Conservation (phyloP, 179 eudicot genomes). For the Drosera spatulata region DNA sequence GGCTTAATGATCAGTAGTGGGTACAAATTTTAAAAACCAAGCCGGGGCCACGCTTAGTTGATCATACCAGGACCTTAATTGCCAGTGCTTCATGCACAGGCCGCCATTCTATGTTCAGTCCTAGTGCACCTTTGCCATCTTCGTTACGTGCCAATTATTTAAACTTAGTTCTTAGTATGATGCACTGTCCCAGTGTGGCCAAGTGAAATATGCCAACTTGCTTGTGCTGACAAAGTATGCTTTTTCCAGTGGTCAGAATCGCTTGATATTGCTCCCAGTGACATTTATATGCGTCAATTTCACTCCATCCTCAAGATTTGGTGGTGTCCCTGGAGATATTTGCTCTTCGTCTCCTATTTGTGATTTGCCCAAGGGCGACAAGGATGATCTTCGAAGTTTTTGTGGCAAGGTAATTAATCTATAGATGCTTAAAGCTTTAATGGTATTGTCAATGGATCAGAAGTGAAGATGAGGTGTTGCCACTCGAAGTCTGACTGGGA, state of each 20-base stretch:
- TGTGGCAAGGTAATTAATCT: conserved; percentile 52
- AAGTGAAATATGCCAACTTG: neutral
- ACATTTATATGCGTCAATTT: conserved; percentile 56
- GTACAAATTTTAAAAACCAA: too few species aligned
- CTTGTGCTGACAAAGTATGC: neutral
- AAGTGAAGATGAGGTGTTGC: too few species aligned
- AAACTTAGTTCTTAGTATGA: neutral
- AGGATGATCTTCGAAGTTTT: conserved; percentile 35
- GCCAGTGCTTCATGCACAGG: too few species aligned
- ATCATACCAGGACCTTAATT: too few species aligned
- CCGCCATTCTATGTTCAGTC: too few species aligned
- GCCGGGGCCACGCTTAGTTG: too few species aligned
- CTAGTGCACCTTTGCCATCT: too few species aligned
- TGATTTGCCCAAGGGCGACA: conserved; percentile 22
- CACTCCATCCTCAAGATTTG: conserved; percentile 14
- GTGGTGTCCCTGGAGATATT: conserved; percentile 11
- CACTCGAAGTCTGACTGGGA: too few species aligned
- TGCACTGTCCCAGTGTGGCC: neutral
- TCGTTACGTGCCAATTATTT: too few species aligned
- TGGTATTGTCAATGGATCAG: too few species aligned
- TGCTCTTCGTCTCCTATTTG: conserved; percentile 33
- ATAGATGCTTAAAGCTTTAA: neutral
- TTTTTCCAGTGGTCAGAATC: conserved; percentile 42
- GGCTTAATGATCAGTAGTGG: too few species aligned
- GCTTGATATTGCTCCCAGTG: conserved; percentile 48